Evolutionary conservation across 1,284 basidiomycete genomes (phyloP).

Genomic region (Naganishia cerealis): DNA sequence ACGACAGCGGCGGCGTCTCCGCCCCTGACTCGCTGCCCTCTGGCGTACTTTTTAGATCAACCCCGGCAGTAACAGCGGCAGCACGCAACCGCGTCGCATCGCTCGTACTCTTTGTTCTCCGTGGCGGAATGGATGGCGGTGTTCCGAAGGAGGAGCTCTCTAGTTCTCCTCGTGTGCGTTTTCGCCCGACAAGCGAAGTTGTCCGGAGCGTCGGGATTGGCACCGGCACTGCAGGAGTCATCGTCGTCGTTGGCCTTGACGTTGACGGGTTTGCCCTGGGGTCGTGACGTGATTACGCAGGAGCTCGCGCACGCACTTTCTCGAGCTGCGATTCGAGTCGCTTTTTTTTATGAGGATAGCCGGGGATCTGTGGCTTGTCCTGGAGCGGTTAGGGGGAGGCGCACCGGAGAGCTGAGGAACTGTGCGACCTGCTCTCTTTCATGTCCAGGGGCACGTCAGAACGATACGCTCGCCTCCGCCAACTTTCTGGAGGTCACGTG

Average conservation of each 20-base stretch:
- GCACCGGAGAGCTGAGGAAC: too few relatives aligned
- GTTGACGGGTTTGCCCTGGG: background rate
- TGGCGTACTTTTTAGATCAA: slow-evolving; percentile 31
- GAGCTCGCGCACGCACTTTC: background rate
- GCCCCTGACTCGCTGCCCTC: slow-evolving; percentile 41
- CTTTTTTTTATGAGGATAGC: background rate
- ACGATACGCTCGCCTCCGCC: too few relatives aligned
- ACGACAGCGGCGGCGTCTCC: slow-evolving; percentile 9
- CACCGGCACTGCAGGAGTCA: slow-evolving; percentile 8
- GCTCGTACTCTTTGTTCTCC: slow-evolving; percentile 50
- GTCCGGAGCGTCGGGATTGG: slow-evolving; percentile 39
- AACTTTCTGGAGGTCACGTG: too few relatives aligned
- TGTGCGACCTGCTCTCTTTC: too few relatives aligned
- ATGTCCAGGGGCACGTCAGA: too few relatives aligned
- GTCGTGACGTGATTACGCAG: background rate
- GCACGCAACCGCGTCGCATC: slow-evolving; percentile 38
- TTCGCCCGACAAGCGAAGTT: slow-evolving; percentile 46
- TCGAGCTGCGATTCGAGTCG: background rate
- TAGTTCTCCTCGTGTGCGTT: slow-evolving; percentile 45
- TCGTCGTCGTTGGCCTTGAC: background rate
- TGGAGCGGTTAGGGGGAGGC: too few relatives aligned
- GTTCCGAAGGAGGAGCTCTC: slow-evolving; percentile 37
- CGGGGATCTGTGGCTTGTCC: too few relatives aligned
- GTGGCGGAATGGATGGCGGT: slow-evolving; percentile 35
- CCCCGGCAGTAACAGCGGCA: background rate